These are phyloP conservation scores for Physcomitrellopsis africana DNA, from an alignment of 225 moss, liverwort and hornwort genomes.

Conservation along the genomic window DNA sequence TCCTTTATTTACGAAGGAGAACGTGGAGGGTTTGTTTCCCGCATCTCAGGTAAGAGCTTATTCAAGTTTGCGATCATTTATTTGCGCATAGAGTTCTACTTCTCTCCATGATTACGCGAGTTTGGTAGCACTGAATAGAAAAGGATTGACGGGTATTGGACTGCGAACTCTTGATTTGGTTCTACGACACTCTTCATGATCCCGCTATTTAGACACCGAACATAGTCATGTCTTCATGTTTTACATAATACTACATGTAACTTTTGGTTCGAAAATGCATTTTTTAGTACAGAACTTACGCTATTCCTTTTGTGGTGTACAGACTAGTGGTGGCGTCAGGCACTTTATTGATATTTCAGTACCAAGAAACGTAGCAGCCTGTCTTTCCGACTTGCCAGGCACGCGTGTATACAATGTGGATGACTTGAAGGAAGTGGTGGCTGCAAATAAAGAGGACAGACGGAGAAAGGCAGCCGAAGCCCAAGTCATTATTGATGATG, in stretches of 20 bases:
- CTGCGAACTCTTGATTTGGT: no score
- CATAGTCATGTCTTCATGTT: no score
- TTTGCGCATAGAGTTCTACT: no score
- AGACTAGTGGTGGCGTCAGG: conserved; percentile 54
- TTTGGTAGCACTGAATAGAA: no score
- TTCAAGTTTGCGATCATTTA: no score
- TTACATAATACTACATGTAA: no score
- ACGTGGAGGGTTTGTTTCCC: conserved; percentile 54
- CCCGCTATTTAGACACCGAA: no score
- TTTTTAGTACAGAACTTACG: background rate
- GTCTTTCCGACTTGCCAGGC: conserved; percentile 61
- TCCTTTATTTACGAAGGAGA: conserved; percentile 65
- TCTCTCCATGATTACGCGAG: no score
- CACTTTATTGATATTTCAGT: conserved; percentile 86
- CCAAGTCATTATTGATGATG: conserved; percentile 76
- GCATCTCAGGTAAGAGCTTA: conserved; percentile 45
- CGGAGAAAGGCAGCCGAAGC: conserved; percentile 75
- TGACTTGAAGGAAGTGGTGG: conserved; percentile 86
- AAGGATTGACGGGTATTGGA: no score
- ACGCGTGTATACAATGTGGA: conserved; percentile 84
- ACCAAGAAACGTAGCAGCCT: conserved; percentile 76
- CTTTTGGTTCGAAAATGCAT: no score
- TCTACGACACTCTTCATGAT: no score
- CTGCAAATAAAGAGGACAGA: conserved; percentile 78
- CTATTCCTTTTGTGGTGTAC: background rate